phyloP scores from a whole-genome alignment of 768 basidiomycete genomes.

The Gelatoporia subvermispora region DNA sequence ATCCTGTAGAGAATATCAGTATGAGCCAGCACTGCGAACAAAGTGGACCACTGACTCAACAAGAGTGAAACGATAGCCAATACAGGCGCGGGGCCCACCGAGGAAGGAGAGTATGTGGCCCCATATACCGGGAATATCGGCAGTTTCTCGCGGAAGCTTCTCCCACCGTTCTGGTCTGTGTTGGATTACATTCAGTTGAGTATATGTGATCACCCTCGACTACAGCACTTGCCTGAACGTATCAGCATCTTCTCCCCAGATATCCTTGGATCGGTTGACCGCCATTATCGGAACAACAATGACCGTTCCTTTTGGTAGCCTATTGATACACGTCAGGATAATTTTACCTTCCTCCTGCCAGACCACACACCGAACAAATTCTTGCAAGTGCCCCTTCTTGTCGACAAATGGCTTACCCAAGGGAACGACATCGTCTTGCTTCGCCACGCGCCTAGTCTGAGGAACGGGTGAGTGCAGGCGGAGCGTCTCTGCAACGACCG shows the following conservation, averaged over 20 bases:
- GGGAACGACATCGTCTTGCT: constrained; percentile 47
- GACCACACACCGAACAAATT: constrained; percentile 18
- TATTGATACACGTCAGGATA: constrained; percentile 19
- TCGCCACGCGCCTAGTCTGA: constrained; percentile 41
- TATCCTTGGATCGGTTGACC: constrained; percentile 44
- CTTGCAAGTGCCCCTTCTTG: constrained; percentile 9
- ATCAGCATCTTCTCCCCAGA: constrained; percentile 61
- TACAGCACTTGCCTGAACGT: constrained; percentile 45
- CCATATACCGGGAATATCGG: constrained; percentile 54
- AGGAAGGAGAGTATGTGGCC: constrained; percentile 57
- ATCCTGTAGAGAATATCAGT: constrained; percentile 15
- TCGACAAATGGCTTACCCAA: constrained; percentile 28
- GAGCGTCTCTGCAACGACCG: constrained; percentile 55
- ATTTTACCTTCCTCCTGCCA: not conserved
- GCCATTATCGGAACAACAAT: constrained; percentile 44
- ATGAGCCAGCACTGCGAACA: not conserved
- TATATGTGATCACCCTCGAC: not conserved
- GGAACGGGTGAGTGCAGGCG: constrained; percentile 52
- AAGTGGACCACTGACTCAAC: constrained; percentile 42
- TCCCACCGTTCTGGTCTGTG: constrained; percentile 62
- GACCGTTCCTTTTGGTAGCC: constrained; percentile 25
- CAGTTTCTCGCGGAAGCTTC: constrained; percentile 37
- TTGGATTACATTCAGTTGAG: not conserved
- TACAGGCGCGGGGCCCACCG: constrained; percentile 61
- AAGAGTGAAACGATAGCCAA: constrained; percentile 62